Base-by-base conservation (phyloP, 106 monocot genomes). In the Acorus gramineus region DNA sequence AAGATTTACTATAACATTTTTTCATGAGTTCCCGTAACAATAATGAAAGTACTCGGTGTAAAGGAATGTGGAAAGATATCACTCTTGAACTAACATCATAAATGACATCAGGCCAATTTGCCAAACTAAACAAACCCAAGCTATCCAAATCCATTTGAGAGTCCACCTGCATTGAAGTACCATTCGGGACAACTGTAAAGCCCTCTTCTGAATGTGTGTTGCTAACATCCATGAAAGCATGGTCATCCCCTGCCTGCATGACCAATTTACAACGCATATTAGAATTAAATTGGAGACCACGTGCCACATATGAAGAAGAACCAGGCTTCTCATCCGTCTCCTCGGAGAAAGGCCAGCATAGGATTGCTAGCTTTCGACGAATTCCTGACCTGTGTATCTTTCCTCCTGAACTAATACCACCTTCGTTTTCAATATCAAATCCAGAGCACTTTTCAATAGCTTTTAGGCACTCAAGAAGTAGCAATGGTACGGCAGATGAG, bases 1-100 rank as follows among this genome's bases (percentile, higher is more conserved):
- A 11, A 42, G 67, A 56, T 74, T 78, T 72, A 48, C 53, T 64
- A 69, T 71, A 83, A 71, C 71, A 85, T 51, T 14, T 62, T 68
- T 80, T 78, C 83, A 98, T 77, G 66, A 72, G 72, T 66, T 75
- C 89, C 28, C 73, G 71, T 55, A 98, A 63, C 14, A 89, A 62
- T 5, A 78, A 60, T 44, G 92, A 83, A 69, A 98, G 91, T 14
- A 92, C 81, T 54, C 88, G 88, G 74, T 98, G 98, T 63, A 98
- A 72, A 64, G 91, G 98, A 55, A 98, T 81, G 70, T 92, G 98
- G 70, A 92, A 91, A 46, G 98, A 98, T 68, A 88, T 80, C 70
- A 81, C 98, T 59, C 92, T 81, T 61, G 81, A 85, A 61, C 88
- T 81, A 50, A 98, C 92, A 70, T 92, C 83, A 72, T 72, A 92